Conservation (phyloP, 345 rosid species). For the Populus simonii region DNA sequence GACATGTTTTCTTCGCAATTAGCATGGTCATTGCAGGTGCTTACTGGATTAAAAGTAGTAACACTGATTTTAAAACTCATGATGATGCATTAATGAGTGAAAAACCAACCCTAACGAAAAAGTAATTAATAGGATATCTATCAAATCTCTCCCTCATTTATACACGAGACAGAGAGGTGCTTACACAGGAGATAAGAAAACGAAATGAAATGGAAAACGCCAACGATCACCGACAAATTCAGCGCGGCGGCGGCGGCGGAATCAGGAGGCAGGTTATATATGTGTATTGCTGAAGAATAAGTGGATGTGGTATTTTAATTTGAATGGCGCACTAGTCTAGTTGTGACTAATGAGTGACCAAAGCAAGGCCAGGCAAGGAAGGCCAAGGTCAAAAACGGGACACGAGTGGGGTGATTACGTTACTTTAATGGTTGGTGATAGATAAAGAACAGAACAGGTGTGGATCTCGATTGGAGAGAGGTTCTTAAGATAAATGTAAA, state of each 20-base stretch:
- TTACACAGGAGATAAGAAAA: not conserved
- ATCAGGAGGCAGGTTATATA: not conserved
- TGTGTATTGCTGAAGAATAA: not conserved
- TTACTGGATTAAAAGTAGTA: not conserved
- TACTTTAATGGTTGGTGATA: not conserved
- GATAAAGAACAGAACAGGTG: not conserved
- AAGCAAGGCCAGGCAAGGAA: not conserved
- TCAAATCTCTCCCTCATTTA: not conserved
- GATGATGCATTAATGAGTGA: not conserved
- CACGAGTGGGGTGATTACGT: not conserved
- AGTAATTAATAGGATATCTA: not conserved
- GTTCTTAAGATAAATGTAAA: not conserved
- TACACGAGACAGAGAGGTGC: not conserved
- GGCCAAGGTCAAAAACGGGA: not conserved
- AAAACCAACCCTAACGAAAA: not conserved
- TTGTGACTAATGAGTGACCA: not conserved
- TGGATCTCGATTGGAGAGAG: not conserved
- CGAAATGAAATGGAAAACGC: not conserved
- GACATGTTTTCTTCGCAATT: not conserved
- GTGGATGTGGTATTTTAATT: not conserved
- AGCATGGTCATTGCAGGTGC: not conserved
- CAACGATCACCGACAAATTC: conserved; percentile 4
- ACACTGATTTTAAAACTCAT: not conserved
- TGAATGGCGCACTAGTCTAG: not conserved
- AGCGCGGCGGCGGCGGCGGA: conserved; percentile 1